phyloP scores from a whole-genome alignment of 257 asterid genomes.

The Cinchona pubescens region DNA sequence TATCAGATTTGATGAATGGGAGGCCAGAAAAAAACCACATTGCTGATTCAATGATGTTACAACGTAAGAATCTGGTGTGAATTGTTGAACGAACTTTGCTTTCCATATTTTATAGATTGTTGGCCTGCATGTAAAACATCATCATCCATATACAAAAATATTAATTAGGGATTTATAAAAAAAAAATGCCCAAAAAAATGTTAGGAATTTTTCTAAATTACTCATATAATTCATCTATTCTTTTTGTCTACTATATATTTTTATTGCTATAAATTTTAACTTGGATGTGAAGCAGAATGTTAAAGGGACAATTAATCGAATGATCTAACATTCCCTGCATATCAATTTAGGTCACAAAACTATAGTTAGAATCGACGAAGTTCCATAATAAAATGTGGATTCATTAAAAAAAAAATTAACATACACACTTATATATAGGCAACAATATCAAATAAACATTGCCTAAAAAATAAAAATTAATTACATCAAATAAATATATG shows the following conservation, averaged over 20 bases:
- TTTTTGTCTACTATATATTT: neutral
- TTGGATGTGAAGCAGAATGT: no score
- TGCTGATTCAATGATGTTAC: conserved; percentile 54
- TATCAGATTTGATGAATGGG: conserved; percentile 63
- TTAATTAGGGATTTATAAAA: no score
- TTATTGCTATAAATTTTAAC: no score
- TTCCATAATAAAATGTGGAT: no score
- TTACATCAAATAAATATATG: no score
- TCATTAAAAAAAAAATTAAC: no score
- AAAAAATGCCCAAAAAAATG: no score
- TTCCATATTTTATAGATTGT: conserved; percentile 48
- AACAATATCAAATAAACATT: no score
- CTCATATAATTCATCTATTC: neutral
- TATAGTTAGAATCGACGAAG: neutral
- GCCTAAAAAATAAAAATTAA: no score
- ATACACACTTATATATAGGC: no score
- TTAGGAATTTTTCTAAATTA: neutral
- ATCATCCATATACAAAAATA: neutral
- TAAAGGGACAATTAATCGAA: no score
- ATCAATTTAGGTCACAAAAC: neutral
- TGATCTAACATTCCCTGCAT: conserved; percentile 18
- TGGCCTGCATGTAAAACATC: conserved; percentile 46
- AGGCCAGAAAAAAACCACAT: conserved; percentile 73
- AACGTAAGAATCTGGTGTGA: conserved; percentile 47
- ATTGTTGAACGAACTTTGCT: conserved; percentile 50